Percentiles rank a stretch among this genome's conserved stretches.
These are phyloP conservation scores for Hypoxylon sp. DNA, from an alignment of 2,329 filamentous ascomycete genomes.

Conservation along the genomic window DNA sequence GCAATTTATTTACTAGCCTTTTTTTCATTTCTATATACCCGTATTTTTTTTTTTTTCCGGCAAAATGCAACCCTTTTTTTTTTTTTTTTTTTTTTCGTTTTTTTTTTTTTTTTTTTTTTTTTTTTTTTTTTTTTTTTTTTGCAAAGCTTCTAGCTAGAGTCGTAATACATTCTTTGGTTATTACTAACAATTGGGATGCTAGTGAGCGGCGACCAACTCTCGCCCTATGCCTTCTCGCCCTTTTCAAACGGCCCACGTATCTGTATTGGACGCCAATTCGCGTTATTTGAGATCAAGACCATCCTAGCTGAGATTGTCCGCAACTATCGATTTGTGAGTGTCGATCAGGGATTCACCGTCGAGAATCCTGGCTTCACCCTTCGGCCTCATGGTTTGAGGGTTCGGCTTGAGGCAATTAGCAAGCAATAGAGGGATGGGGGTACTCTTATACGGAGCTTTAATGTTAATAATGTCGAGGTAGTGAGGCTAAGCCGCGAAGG, in stretches of 20 bases:
- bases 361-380: constrained; percentile 30
- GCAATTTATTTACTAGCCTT: no score
- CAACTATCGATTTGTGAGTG: constrained; percentile 27
- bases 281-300: constrained; percentile 50
- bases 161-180: not conserved
- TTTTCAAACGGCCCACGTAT: constrained; percentile 50
- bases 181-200: not conserved
- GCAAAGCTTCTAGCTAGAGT: not conserved
- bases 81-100: no score
- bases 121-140: no score
- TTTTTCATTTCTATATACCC: no score
- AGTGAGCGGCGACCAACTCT: constrained; percentile 31
- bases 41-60: no score
- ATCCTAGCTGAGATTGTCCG: constrained; percentile 47
- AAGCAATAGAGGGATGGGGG: constrained; percentile 1
- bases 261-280: constrained; percentile 50
- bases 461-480: not conserved
- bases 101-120: no score
- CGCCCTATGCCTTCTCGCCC: constrained; percentile 34
- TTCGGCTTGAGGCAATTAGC: constrained; percentile 21
- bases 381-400: constrained; percentile 19
- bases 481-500: not conserved
- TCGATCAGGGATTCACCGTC: constrained; percentile 22
- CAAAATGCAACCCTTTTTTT: no score
- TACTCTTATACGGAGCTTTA: not conserved